phyloP scores from a whole-genome alignment of 164 flowering plant species.

The Buxus sempervirens region DNA sequence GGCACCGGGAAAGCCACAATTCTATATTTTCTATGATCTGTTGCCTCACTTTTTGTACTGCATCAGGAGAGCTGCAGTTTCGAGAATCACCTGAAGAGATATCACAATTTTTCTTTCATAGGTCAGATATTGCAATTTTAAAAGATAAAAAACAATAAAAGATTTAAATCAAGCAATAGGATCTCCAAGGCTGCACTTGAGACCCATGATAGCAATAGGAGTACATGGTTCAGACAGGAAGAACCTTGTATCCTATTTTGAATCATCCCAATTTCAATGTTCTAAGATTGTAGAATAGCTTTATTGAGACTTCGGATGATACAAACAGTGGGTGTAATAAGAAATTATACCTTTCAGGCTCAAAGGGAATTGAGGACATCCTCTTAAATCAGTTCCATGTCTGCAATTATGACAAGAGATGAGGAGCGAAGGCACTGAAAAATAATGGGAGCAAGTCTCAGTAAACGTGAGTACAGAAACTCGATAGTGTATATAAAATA shows the following conservation, averaged over 20 bases:
- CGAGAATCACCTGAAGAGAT: slow-evolving; percentile 50
- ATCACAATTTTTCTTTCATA: slow-evolving; percentile 4
- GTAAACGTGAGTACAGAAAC: background rate
- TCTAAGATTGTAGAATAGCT: background rate
- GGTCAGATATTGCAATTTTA: too few relatives aligned
- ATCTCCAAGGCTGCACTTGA: too few relatives aligned
- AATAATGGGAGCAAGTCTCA: slow-evolving; percentile 10
- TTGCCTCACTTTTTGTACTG: slow-evolving; percentile 74
- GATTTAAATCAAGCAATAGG: background rate
- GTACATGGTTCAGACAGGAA: too few relatives aligned
- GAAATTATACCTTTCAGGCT: slow-evolving; percentile 58
- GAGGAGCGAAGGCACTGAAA: slow-evolving; percentile 82
- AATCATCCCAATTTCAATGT: background rate
- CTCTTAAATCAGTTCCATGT: slow-evolving; percentile 90
- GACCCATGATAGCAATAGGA: too few relatives aligned
- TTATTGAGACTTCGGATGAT: background rate
- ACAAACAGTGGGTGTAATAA: background rate
- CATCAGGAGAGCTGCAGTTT: slow-evolving; percentile 77
- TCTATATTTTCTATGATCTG: slow-evolving; percentile 60
- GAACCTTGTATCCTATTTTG: background rate
- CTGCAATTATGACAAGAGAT: slow-evolving; percentile 89
- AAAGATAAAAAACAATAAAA: background rate
- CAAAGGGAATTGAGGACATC: slow-evolving; percentile 87
- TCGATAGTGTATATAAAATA: background rate
- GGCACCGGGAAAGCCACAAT: slow-evolving; percentile 81